Evolutionary conservation across 2,329 filamentous ascomycete genomes (phyloP).

Genomic region (Fragosphaeria purpurea): DNA sequence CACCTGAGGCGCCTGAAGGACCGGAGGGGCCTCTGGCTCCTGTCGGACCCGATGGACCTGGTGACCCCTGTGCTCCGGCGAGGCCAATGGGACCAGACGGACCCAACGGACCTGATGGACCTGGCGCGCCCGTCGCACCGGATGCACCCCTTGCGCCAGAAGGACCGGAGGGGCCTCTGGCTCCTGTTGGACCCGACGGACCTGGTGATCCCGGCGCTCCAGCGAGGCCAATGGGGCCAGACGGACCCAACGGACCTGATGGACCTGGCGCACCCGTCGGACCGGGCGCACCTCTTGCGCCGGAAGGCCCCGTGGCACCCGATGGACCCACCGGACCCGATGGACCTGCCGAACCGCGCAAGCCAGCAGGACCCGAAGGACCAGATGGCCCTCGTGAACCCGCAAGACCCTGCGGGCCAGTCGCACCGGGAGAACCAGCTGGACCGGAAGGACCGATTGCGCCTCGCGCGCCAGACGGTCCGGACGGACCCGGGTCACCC

Average conservation of each 20-base stretch:
- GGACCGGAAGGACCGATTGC: not conserved
- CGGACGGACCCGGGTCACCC: not conserved
- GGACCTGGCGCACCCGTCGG: not conserved
- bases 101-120: not conserved
- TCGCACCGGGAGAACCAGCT: too few species aligned
- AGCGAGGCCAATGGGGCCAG: not conserved
- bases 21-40: not conserved
- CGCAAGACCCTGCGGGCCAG: not conserved
- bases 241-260: not conserved
- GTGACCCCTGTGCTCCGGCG: not conserved
- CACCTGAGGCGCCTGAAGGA: too few species aligned
- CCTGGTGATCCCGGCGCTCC: not conserved
- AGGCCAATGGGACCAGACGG: not conserved
- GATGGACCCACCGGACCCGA: not conserved
- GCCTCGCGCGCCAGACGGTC: not conserved
- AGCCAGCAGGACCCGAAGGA: not conserved
- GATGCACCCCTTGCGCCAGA: not conserved
- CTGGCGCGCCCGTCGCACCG: not conserved
- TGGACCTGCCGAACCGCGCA: not conserved
- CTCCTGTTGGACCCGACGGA: not conserved
- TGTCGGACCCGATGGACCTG: not conserved
- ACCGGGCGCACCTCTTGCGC: not conserved
- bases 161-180: not conserved
- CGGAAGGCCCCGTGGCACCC: not conserved
- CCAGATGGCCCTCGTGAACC: not conserved